Base-by-base conservation (phyloP, 2,329 filamentous ascomycete genomes). In the Aspergillus sp. region DNA sequence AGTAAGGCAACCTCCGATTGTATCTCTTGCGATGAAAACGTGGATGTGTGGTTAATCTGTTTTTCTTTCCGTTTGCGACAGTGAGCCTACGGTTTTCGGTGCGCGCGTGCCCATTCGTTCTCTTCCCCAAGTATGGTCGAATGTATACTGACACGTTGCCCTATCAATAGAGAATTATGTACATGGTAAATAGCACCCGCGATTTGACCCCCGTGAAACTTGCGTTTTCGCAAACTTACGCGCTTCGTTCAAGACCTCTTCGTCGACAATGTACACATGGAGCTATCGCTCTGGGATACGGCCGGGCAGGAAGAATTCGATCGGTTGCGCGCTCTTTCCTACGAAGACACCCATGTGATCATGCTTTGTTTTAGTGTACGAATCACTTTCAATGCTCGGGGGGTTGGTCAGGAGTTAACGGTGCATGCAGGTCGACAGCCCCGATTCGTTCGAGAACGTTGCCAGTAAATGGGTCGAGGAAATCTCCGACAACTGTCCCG, bases 291-390 rank as follows among this genome's bases (percentile, higher is more conserved):
- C 49, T 98, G 93, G 93, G 93, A 98, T 69, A 98, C 93, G 0
- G 93, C 93, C 35, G 93, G 93, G 28, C 93, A 98, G 72, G 93
- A 98, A 75, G 93, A 98, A 79, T 98, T 97, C 73, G 93, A 98
- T 72, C 83, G 93, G 45, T 74, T 98, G 69, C 86, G 93, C 62
- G 94, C 89, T 54, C 81, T 98, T 46, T 96, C 90, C 43, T 98
- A 98, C 70, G 93, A 90, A 77, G 93, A 98, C 66, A 98, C 93
- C 45, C 93, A 98, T 64, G 83, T 94, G 40, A 95, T 98, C 61
- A 96, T 98, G 86, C 86, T 98, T 57, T 98, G 93, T 76, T 98
- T 97, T 73, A 93, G 87, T 60, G 87, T 78, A 66, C 50, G 73
- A 8, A 32, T 30, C 10, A 29, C 2, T 9, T 7, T 42, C 7